Base-by-base conservation (phyloP, 2,329 filamentous ascomycete species). In the Xylaria sp. region DNA sequence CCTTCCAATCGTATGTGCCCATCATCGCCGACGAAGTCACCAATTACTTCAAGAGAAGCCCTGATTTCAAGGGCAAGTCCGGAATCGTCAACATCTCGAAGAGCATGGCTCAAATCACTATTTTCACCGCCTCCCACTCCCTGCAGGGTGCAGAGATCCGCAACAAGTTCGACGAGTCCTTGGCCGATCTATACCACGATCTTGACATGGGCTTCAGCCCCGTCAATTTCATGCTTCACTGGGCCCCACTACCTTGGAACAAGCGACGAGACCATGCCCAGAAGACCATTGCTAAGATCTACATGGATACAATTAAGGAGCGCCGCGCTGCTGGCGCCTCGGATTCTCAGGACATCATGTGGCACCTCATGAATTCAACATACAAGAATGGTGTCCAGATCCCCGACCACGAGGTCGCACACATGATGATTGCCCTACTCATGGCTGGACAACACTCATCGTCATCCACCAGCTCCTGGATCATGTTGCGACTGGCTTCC, bases 401-500 rank as follows among this genome's bases (percentile, higher is more conserved):
- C n/a, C 91, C 94, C 18, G 94, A 97, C 78, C 86, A 91, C 76
- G 93, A 97, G 80, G 88, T 97, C 67, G 93, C 94, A 25, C 92
- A 96, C 82, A 95, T 97, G 88, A 95, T 97, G 92, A 97, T 97
- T 80, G 93, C 93, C 6, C 87, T 97, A 25, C 89, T 97, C 71
- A 97, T 97, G 93, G 94, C 93, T 68, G 94, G 94, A 65, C 94
- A 97, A 79, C 94, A 97, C 83, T 95, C 92, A 1, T 95, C 93
- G 1, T 93, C 93, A 3, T 94, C 93, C 23, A 94, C 92, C 48
- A 91, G 89, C 76, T 89, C 93, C 48, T 97, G 94, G 93, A 94
- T 97, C 76, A 86, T 96, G 79, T 86, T 97, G 49, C 91, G 91
- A 73, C 88, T 97, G 46, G 93, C 94, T 31, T 88, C 91, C 69